A percentile compares a stretch with the other conserved stretches of the same genome.
phyloP scores from a whole-genome alignment of 2,329 filamentous ascomycete genomes.

The Fonsecaea nubica region DNA sequence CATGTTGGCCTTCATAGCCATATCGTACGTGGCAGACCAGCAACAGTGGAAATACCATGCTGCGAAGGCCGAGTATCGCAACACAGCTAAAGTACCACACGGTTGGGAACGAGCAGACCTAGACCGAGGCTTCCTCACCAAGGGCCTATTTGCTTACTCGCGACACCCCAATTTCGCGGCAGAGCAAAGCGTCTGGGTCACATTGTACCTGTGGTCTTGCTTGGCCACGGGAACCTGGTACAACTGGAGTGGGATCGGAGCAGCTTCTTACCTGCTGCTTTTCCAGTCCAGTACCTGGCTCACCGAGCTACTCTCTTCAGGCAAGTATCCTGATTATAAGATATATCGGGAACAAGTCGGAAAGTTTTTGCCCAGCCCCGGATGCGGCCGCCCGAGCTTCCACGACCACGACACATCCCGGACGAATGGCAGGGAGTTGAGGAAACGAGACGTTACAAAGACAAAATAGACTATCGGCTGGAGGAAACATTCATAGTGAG shows the following conservation, averaged over 20 bases:
- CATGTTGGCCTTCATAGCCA: constrained; percentile 62
- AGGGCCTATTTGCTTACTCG: constrained; percentile 84
- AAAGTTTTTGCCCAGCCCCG: constrained; percentile 73
- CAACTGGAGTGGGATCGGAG: constrained; percentile 80
- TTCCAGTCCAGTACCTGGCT: constrained; percentile 91
- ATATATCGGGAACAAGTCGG: constrained; percentile 83
- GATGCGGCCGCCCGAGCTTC: constrained; percentile 14
- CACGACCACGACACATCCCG: background rate
- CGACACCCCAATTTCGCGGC: constrained; percentile 94
- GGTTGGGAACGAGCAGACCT: constrained; percentile 74
- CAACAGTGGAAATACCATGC: constrained; percentile 91
- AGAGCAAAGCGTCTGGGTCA: constrained; percentile 89
- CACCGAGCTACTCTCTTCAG: constrained; percentile 78
- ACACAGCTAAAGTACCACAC: constrained; percentile 72
- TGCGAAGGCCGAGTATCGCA: constrained; percentile 78
- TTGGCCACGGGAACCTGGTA: constrained; percentile 72
- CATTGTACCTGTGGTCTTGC: constrained; percentile 87
- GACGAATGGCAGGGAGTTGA: constrained; percentile 8
- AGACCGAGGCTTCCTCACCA: constrained; percentile 85
- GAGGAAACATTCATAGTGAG: background rate
- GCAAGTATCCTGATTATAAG: constrained; percentile 87
- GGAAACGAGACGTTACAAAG: constrained; percentile 22
- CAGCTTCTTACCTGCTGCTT: constrained; percentile 72
- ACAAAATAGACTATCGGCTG: constrained; percentile 27
- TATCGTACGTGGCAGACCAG: constrained; percentile 83